phyloP scores from a whole-genome alignment of 176 grass and related monocot species.

The Luzula sylvatica region DNA sequence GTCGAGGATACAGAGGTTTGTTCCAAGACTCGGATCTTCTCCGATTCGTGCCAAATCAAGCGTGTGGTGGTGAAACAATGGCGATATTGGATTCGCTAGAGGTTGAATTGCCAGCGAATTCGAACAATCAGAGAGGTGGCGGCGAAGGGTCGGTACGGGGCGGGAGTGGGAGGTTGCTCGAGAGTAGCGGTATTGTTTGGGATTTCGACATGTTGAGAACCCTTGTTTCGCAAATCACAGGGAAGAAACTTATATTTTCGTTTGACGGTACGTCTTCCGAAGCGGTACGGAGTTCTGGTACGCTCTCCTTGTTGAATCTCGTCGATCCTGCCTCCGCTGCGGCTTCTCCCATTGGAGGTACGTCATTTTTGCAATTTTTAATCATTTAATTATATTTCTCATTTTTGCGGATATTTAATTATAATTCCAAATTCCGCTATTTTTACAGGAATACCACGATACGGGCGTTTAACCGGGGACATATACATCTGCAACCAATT shows the following conservation, averaged over 20 bases:
- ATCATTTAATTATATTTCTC: conserved; percentile 19
- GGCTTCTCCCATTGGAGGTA: conserved; percentile 98
- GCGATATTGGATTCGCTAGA: conserved; percentile 90
- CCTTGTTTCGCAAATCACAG: conserved; percentile 70
- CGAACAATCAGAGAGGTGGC: conserved; percentile 55
- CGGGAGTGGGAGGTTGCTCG: conserved; percentile 52
- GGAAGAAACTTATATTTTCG: conserved; percentile 97
- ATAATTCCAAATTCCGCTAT: conserved; percentile 27
- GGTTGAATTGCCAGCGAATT: conserved; percentile 45
- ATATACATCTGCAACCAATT: conserved; percentile 89
- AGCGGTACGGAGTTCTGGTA: conserved; percentile 88
- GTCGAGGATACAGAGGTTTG: conserved; percentile 78
- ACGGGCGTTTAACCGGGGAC: conserved; percentile 86
- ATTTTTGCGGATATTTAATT: no score
- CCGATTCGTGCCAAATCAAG: conserved; percentile 75
- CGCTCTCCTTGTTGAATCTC: conserved; percentile 89
- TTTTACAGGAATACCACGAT: conserved; percentile 88
- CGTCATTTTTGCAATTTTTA: no score
- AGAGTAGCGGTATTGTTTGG: conserved; percentile 90
- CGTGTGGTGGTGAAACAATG: conserved; percentile 90
- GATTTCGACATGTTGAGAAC: conserved; percentile 86
- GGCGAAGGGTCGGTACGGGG: conserved; percentile 74
- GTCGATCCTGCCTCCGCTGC: conserved; percentile 94
- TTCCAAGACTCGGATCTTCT: conserved; percentile 97
- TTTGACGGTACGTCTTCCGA: conserved; percentile 99